Evolutionary conservation across 2,329 filamentous ascomycete genomes (phyloP).

Genomic region (Colletotrichum tamarilloi): DNA sequence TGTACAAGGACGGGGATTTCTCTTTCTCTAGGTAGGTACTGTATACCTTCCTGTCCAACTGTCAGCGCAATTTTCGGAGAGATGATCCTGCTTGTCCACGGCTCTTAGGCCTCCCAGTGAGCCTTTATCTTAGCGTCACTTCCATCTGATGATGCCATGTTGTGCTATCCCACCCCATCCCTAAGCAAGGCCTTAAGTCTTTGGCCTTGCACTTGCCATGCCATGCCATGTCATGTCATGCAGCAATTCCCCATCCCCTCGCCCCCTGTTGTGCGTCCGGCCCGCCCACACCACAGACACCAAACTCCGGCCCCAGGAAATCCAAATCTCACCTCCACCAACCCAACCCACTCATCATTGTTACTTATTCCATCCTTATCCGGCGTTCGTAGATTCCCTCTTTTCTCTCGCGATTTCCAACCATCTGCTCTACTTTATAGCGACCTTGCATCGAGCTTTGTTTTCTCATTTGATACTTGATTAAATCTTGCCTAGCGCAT

Average conservation of each 20-base stretch:
- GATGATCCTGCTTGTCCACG: background rate
- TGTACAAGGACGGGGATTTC: background rate
- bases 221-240: slow-evolving; percentile 5
- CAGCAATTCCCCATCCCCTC: slow-evolving; percentile 16
- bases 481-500: background rate
- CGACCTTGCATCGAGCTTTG: background rate
- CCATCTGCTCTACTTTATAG: background rate
- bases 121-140: slow-evolving; percentile 3
- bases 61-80: background rate
- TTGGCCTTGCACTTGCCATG: background rate
- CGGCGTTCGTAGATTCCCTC: background rate
- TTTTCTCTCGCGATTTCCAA: background rate
- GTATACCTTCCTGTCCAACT: background rate
- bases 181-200: background rate
- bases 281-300: slow-evolving; percentile 30
- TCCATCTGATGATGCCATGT: background rate
- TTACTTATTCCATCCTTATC: slow-evolving; percentile 23
- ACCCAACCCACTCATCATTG: slow-evolving; percentile 6
- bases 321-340: slow-evolving; percentile 22
- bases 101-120: background rate
- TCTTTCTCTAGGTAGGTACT: background rate
- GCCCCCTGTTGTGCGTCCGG: slow-evolving; percentile 12
- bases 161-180: background rate
- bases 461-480: background rate
- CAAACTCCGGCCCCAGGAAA: slow-evolving; percentile 29